A percentile compares a stretch with the other conserved stretches of the same genome.
phyloP scores from a whole-genome alignment of 2,329 filamentous ascomycete species.

The Penicillium sp. region DNA sequence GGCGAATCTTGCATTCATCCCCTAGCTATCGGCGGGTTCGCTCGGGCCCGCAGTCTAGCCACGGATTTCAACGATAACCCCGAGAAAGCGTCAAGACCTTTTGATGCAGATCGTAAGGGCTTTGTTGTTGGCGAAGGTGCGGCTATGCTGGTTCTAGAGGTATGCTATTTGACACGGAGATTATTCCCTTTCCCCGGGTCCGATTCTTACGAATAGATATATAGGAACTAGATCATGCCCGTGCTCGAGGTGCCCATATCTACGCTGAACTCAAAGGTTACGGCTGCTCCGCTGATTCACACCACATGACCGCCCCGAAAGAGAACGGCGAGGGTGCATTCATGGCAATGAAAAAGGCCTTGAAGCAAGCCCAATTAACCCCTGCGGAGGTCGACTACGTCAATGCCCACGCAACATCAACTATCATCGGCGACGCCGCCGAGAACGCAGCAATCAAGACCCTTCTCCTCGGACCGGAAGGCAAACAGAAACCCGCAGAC shows the following conservation, averaged over 20 bases:
- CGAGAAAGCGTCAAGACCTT: slow-evolving; percentile 76
- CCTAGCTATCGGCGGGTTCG: slow-evolving; percentile 88
- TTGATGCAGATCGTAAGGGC: slow-evolving; percentile 77
- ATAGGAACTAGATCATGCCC: slow-evolving; percentile 83
- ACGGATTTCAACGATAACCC: slow-evolving; percentile 80
- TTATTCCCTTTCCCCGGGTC: neutral
- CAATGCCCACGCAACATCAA: slow-evolving; percentile 94
- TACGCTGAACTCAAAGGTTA: slow-evolving; percentile 92
- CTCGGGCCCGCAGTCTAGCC: slow-evolving; percentile 82
- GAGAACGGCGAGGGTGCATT: slow-evolving; percentile 82
- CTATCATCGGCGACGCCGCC: slow-evolving; percentile 80
- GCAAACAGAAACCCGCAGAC: slow-evolving; percentile 63
- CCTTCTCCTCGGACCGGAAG: slow-evolving; percentile 76
- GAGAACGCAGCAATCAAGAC: slow-evolving; percentile 83
- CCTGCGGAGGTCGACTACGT: slow-evolving; percentile 83
- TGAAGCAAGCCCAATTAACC: slow-evolving; percentile 72
- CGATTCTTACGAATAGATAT: neutral
- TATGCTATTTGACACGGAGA: slow-evolving; percentile 34
- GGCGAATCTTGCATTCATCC: slow-evolving; percentile 96
- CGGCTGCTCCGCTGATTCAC: slow-evolving; percentile 85
- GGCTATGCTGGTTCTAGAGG: slow-evolving; percentile 83
- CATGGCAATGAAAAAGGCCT: slow-evolving; percentile 81
- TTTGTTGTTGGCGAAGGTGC: slow-evolving; percentile 96
- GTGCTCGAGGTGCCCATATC: slow-evolving; percentile 75
- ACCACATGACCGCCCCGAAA: slow-evolving; percentile 91